phyloP scores from a whole-genome alignment of 139 green algal species.

The Chlamydomonas sp. region DNA sequence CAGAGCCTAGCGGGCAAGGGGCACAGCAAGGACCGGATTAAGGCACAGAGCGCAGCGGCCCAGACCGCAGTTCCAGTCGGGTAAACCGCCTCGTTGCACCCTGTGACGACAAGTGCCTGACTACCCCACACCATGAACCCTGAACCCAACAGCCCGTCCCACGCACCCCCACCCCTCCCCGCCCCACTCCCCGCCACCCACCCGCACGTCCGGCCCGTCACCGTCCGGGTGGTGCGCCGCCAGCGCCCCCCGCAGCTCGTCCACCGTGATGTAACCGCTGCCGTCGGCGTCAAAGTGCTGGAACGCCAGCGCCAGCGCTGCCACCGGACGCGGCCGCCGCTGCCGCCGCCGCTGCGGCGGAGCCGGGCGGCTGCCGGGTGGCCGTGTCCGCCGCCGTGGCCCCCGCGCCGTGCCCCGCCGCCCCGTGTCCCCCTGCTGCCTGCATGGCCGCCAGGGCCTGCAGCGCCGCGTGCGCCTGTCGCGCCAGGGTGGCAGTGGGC shows the following conservation, averaged over 20 bases:
- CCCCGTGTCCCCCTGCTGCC: neutral
- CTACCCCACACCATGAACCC: too few species aligned
- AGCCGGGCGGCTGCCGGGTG: neutral
- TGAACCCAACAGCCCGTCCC: neutral
- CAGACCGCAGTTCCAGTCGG: too few species aligned
- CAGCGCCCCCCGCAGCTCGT: conserved; percentile 49
- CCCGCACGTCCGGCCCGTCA: conserved; percentile 23
- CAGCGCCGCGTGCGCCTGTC: conserved; percentile 11
- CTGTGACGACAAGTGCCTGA: too few species aligned
- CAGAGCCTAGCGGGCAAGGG: too few species aligned
- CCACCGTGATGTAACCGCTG: conserved; percentile 56
- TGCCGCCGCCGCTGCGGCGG: neutral
- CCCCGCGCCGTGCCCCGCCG: neutral
- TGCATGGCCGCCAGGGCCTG: neutral
- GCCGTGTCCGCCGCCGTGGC: neutral
- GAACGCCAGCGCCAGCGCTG: conserved; percentile 37
- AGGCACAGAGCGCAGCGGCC: too few species aligned
- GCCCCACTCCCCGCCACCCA: neutral
- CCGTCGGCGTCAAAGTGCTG: conserved; percentile 55
- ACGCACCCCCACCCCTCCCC: neutral
- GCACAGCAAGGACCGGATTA: too few species aligned
- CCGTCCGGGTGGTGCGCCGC: conserved; percentile 22
- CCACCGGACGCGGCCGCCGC: neutral
- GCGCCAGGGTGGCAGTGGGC: conserved; percentile 23
- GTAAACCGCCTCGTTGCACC: too few species aligned